Evolutionary conservation across 495 filamentous ascomycete species (phyloP).

Genomic region (Aspergillus sclerotiicarbonarius): DNA sequence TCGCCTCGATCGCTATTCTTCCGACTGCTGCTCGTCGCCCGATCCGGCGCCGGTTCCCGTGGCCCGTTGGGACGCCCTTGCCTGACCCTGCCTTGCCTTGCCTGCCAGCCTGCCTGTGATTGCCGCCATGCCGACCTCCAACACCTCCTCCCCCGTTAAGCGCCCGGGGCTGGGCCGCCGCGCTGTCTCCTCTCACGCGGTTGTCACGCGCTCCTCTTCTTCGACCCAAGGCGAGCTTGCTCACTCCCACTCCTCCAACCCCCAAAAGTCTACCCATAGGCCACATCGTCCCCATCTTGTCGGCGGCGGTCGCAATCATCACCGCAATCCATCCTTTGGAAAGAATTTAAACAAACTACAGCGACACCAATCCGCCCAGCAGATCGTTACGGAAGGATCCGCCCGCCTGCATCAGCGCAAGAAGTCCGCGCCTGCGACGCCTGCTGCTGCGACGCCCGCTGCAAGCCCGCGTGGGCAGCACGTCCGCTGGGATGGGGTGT

Average conservation of each 20-base stretch:
- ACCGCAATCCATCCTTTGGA: slow-evolving; percentile 42
- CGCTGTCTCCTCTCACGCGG: slow-evolving; percentile 48
- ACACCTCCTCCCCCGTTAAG: slow-evolving; percentile 46
- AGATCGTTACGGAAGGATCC: slow-evolving; percentile 29
- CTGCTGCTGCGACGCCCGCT: slow-evolving; percentile 37
- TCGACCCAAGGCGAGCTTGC: slow-evolving; percentile 33
- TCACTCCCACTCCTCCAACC: slow-evolving; percentile 28
- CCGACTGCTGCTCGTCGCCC: slow-evolving; percentile 22
- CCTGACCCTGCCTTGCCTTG: neutral
- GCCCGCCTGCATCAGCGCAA: slow-evolving; percentile 47
- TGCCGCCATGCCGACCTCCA: slow-evolving; percentile 40
- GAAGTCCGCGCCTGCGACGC: slow-evolving; percentile 48
- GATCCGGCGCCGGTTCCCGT: slow-evolving; percentile 14
- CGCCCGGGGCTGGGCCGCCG: slow-evolving; percentile 48
- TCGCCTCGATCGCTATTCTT: slow-evolving; percentile 13
- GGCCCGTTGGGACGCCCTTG: neutral
- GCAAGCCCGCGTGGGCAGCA: slow-evolving; percentile 41
- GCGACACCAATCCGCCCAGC: slow-evolving; percentile 29
- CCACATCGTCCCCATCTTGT: slow-evolving; percentile 44
- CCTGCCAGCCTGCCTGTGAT: slow-evolving; percentile 5
- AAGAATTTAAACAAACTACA: slow-evolving; percentile 46
- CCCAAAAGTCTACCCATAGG: slow-evolving; percentile 32
- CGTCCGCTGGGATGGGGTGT: slow-evolving; percentile 42
- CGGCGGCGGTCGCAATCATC: slow-evolving; percentile 43
- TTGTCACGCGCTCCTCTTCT: slow-evolving; percentile 41